A percentile compares a stretch with the other conserved stretches of the same genome.
Evolutionary conservation across 768 basidiomycete genomes (phyloP).

Genomic region (Mycena epipterygia): DNA sequence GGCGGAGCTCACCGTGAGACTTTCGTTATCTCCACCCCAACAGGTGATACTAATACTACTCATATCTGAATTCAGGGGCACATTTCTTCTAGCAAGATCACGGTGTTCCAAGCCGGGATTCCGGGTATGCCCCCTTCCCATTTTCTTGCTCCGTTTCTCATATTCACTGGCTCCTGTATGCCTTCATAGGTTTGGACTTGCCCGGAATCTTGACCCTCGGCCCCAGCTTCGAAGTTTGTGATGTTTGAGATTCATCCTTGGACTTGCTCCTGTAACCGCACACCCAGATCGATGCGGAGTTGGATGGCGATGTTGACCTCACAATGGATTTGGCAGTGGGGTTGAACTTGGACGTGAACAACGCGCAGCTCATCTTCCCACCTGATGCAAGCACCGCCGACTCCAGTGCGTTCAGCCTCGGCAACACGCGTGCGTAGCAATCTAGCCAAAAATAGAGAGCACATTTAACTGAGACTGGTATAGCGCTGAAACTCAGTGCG

Average conservation of each 20-base stretch:
- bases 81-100: constrained; percentile 48
- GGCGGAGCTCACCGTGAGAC: constrained; percentile 44
- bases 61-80: constrained; percentile 44
- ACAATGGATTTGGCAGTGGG: constrained; percentile 40
- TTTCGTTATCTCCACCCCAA: neutral
- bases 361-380: constrained; percentile 22
- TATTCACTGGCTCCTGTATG: neutral
- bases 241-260: neutral
- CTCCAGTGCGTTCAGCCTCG: constrained; percentile 6
- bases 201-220: constrained; percentile 34
- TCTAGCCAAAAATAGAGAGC: neutral
- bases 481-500: constrained; percentile 40
- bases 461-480: neutral
- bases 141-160: constrained; percentile 1
- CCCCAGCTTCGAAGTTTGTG: neutral
- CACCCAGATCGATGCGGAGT: neutral
- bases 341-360: constrained; percentile 37
- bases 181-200: constrained; percentile 33
- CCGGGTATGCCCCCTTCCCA: constrained; percentile 41
- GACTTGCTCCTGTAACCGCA: neutral
- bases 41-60: no score
- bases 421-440: constrained; percentile 18
- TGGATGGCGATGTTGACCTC: constrained; percentile 29
- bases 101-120: constrained; percentile 37
- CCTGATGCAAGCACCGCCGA: neutral